Percentiles rank a stretch among this genome's conserved stretches.
These are phyloP conservation scores for Bondarzewia mesenterica DNA, from an alignment of 1,284 basidiomycete species.

Conservation along the genomic window DNA sequence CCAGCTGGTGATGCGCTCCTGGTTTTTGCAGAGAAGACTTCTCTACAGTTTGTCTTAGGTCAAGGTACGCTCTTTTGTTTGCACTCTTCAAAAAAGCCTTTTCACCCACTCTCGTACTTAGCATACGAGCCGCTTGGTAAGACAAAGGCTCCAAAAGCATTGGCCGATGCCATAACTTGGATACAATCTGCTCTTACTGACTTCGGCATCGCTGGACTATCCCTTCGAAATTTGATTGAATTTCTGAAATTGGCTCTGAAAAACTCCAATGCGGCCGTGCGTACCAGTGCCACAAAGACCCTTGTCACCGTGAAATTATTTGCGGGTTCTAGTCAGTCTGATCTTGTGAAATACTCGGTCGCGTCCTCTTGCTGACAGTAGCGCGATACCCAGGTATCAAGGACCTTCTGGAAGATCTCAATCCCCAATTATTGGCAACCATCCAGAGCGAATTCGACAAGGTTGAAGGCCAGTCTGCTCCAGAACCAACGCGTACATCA, in stretches of 20 bases:
- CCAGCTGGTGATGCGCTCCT: conserved; percentile 87
- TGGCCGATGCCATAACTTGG: conserved; percentile 90
- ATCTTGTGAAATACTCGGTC: not conserved
- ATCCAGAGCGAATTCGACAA: conserved; percentile 94
- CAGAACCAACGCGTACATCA: conserved; percentile 74
- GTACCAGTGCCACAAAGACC: conserved; percentile 92
- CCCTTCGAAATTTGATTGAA: conserved; percentile 81
- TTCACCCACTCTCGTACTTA: conserved; percentile 22
- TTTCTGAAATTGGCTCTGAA: conserved; percentile 84
- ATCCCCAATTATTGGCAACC: conserved; percentile 88
- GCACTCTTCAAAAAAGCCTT: not conserved
- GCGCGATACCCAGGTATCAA: conserved; percentile 61
- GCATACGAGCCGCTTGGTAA: conserved; percentile 88
- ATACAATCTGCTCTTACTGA: conserved; percentile 85
- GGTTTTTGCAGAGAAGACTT: conserved; percentile 86
- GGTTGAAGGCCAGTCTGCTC: conserved; percentile 72
- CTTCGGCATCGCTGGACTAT: conserved; percentile 87
- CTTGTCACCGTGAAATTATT: conserved; percentile 90
- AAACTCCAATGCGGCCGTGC: conserved; percentile 91
- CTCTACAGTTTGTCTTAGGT: conserved; percentile 87
- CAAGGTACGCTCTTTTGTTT: conserved; percentile 74
- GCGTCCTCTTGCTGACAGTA: not conserved
- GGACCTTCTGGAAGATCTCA: conserved; percentile 90
- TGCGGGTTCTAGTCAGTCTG: conserved; percentile 74
- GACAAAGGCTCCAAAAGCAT: conserved; percentile 95